phyloP scores from a whole-genome alignment of 2,329 filamentous ascomycete genomes.

The Aspergillus chevalieri region DNA sequence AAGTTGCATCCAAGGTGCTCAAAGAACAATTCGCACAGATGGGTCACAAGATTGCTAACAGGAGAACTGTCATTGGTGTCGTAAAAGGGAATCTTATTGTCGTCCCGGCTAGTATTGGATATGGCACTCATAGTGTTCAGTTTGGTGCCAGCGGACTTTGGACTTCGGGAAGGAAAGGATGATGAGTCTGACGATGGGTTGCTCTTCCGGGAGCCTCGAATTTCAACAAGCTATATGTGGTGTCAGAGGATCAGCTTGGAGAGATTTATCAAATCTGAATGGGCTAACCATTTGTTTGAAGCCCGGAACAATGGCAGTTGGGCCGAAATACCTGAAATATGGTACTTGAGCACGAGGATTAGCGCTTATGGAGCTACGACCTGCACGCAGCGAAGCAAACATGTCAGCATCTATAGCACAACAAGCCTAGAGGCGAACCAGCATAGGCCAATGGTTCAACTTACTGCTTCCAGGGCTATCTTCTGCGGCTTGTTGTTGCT shows the following conservation, averaged over 20 bases:
- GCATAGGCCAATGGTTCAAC: conserved; percentile 7
- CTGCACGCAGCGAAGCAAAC: conserved; percentile 12
- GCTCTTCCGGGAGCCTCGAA: conserved; percentile 51
- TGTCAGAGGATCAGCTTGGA: conserved; percentile 12
- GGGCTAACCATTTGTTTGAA: conserved; percentile 78
- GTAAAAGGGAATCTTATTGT: conserved; percentile 60
- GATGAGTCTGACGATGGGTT: conserved; percentile 37
- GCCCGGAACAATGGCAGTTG: conserved; percentile 82
- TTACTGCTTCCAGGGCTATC: conserved; percentile 35
- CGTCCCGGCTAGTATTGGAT: conserved; percentile 19
- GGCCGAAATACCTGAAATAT: conserved; percentile 86
- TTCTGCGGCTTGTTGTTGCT: conserved; percentile 11
- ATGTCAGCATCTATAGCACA: background rate
- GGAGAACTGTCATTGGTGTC: conserved; percentile 64
- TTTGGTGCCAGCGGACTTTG: conserved; percentile 18
- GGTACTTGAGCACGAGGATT: conserved; percentile 53
- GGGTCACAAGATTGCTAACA: conserved; percentile 67
- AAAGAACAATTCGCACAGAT: conserved; percentile 76
- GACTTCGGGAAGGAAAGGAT: conserved; percentile 30
- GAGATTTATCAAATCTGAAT: background rate
- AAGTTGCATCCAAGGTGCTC: conserved; percentile 77
- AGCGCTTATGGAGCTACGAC: conserved; percentile 33
- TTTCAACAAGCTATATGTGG: conserved; percentile 52
- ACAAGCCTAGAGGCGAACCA: background rate
- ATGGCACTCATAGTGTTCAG: conserved; percentile 13